A percentile compares a stretch with the other conserved stretches of the same genome.
Evolutionary conservation across 1,139 yeast species (phyloP).

Genomic region (Scheffersomyces segobiensis): DNA sequence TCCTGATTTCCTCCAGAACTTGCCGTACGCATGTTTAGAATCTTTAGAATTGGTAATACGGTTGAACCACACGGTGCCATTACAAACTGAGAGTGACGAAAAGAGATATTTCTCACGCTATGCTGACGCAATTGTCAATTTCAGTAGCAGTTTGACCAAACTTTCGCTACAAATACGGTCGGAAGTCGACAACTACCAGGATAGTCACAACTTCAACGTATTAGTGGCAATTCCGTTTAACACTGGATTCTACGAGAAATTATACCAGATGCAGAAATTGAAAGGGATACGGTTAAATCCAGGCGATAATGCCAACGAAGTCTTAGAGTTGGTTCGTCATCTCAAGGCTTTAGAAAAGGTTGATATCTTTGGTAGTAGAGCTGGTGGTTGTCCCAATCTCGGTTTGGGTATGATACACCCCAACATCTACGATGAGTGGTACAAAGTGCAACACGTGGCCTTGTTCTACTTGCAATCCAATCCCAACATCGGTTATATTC

Average conservation of each 20-base stretch:
- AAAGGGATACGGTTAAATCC: conserved; percentile 43
- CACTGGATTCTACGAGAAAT: conserved; percentile 8
- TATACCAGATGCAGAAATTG: conserved; percentile 18
- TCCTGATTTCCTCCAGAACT: conserved; percentile 32
- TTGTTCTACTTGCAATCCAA: conserved; percentile 31
- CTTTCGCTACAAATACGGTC: conserved; percentile 46
- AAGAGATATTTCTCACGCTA: conserved; percentile 29
- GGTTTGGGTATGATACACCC: conserved; percentile 58
- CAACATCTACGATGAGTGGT: conserved; percentile 58
- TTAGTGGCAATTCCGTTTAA: conserved; percentile 8
- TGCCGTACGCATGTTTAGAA: conserved; percentile 20
- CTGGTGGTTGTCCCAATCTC: conserved; percentile 58
- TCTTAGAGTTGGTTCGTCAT: conserved; percentile 22
- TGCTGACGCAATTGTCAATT: conserved; percentile 27
- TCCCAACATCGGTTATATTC: conserved; percentile 36
- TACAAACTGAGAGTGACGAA: conserved; percentile 10
- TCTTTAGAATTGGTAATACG: conserved; percentile 47
- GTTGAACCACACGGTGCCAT: conserved; percentile 36
- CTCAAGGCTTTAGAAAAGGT: conserved; percentile 35
- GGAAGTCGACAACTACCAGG: conserved; percentile 16
- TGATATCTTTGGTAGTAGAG: conserved; percentile 51
- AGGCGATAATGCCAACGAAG: conserved; percentile 24
- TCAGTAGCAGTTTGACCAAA: conserved; percentile 21
- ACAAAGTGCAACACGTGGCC: conserved; percentile 56
- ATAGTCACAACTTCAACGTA: conserved; percentile 4